Conservation (phyloP, 2,329 filamentous ascomycete genomes). For the Beauveria sp. region DNA sequence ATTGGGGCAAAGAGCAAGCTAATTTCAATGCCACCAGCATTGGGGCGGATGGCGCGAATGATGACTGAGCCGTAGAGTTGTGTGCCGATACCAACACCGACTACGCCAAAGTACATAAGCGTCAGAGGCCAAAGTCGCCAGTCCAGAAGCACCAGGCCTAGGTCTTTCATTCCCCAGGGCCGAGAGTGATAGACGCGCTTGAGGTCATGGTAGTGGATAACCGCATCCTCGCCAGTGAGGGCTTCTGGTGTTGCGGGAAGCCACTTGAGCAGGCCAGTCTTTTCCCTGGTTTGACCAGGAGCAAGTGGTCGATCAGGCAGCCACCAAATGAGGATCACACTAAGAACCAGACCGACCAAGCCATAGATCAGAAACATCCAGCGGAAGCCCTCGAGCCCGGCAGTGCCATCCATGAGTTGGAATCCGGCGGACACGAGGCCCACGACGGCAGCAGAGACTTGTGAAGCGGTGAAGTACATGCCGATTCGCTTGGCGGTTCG, state of each 20-base stretch:
- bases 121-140: conserved; percentile 84
- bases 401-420: conserved; percentile 76
- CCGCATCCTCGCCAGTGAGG: conserved; percentile 67
- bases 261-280: conserved; percentile 50
- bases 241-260: conserved; percentile 64
- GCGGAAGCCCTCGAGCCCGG: conserved; percentile 72
- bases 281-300: conserved; percentile 54
- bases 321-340: conserved; percentile 77
- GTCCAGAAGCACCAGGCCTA: conserved; percentile 65
- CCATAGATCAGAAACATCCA: conserved; percentile 94
- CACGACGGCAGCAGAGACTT: conserved; percentile 82
- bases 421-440: conserved; percentile 86
- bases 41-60: conserved; percentile 68
- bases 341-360: conserved; percentile 63
- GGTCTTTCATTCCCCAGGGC: conserved; percentile 65
- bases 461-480: conserved; percentile 80
- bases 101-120: conserved; percentile 92
- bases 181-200: conserved; percentile 70
- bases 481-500: conserved; percentile 83
- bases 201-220: conserved; percentile 77
- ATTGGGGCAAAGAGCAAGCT: conserved; percentile 84
- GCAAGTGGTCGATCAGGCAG: conserved; percentile 73
- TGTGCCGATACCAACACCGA: conserved; percentile 84
- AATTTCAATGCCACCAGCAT: conserved; percentile 64
- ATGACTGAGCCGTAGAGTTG: conserved; percentile 86